A percentile compares a stretch with the other conserved stretches of the same genome.
Conservation (phyloP, 2,329 filamentous ascomycete genomes). For the Arthroderma sp. region DNA sequence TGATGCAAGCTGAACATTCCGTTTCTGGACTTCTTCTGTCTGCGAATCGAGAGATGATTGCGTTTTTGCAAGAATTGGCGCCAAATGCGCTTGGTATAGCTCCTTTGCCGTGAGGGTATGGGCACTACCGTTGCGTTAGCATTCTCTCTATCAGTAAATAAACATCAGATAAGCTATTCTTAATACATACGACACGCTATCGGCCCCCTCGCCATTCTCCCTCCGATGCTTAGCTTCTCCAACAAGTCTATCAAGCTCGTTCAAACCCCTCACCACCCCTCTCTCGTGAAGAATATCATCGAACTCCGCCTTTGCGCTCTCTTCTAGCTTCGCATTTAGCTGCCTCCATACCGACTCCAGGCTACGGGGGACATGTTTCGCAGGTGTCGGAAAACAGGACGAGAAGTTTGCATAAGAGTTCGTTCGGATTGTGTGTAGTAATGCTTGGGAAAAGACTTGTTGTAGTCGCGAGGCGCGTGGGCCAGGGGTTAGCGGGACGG, state of each 20-base stretch:
- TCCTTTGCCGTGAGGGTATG: constrained; percentile 47
- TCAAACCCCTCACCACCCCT: constrained; percentile 46
- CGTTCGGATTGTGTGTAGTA: constrained; percentile 48
- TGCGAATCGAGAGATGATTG: constrained; percentile 39
- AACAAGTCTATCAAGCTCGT: constrained; percentile 49
- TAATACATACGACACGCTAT: constrained; percentile 37
- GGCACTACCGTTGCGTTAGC: constrained; percentile 32
- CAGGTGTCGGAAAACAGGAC: constrained; percentile 52
- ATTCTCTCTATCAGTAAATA: background rate
- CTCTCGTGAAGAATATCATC: constrained; percentile 47
- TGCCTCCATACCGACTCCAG: constrained; percentile 47
- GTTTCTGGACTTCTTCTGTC: constrained; percentile 38
- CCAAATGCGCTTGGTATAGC: constrained; percentile 48
- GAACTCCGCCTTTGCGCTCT: constrained; percentile 47
- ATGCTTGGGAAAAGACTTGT: constrained; percentile 48
- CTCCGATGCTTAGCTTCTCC: constrained; percentile 46
- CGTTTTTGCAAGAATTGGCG: constrained; percentile 43
- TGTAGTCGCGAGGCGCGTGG: constrained; percentile 49
- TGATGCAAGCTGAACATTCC: constrained; percentile 43
- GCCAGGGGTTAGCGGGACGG: constrained; percentile 44
- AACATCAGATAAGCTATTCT: background rate
- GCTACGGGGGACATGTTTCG: constrained; percentile 44
- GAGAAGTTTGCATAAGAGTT: constrained; percentile 51
- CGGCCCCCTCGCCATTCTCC: constrained; percentile 31
- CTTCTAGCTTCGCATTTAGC: constrained; percentile 47